Conservation (phyloP, 1,284 basidiomycete genomes). For the Cutaneotrichosporon sp. region DNA sequence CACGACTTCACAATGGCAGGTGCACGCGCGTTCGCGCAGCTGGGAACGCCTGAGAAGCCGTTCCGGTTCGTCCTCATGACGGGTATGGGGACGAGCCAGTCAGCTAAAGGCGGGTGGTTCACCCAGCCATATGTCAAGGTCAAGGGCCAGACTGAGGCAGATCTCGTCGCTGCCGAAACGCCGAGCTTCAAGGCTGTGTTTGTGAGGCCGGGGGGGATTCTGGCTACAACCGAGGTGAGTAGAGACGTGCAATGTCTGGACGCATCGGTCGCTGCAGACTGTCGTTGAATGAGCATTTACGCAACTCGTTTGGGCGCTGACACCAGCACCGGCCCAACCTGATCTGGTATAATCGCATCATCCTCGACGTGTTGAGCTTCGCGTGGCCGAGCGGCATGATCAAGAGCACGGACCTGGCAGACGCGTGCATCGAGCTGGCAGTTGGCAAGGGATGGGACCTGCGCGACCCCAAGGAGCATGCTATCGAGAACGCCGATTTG, state of each 20-base stretch:
- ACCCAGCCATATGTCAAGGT: conserved; percentile 20
- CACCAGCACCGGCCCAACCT: conserved; percentile 8
- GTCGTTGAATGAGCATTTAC: too few species aligned
- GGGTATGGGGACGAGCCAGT: conserved; percentile 26
- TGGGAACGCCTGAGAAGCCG: conserved; percentile 20
- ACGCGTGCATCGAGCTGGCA: conserved; percentile 16
- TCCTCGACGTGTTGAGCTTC: conserved; percentile 1
- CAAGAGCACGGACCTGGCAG: conserved; percentile 11
- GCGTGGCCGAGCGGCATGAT: conserved; percentile 16
- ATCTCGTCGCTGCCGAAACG: conserved; percentile 6
- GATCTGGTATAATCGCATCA: background rate
- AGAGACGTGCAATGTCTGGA: too few species aligned
- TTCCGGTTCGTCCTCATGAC: conserved; percentile 33
- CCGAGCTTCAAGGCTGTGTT: conserved; percentile 18
- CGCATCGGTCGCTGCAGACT: too few species aligned
- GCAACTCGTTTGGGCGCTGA: background rate
- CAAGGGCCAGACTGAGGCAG: conserved; percentile 30
- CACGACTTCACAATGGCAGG: conserved; percentile 27
- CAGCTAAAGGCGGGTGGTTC: conserved; percentile 8
- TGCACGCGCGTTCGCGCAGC: conserved; percentile 18
- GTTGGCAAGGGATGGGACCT: conserved; percentile 27
- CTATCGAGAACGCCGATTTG: background rate
- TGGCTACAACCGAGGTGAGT: conserved; percentile 25
- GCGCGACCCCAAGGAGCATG: background rate
- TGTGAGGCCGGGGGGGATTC: conserved; percentile 27